A percentile compares a stretch with the other conserved stretches of the same genome.
Conservation (phyloP, 2,329 filamentous ascomycete genomes). For the Microdochium paspali region DNA sequence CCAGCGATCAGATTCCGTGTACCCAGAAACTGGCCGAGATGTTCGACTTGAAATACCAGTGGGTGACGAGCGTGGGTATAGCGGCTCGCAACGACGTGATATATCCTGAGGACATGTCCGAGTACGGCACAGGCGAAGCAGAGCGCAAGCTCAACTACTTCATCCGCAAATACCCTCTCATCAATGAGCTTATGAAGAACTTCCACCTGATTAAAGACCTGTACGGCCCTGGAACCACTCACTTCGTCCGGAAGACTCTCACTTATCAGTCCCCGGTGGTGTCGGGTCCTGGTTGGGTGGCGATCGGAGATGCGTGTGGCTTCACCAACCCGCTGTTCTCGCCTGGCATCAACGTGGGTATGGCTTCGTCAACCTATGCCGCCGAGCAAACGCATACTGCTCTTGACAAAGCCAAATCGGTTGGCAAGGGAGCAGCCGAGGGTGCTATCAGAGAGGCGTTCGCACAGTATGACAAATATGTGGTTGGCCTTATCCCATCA, state of each 20-base stretch:
- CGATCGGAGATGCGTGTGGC: constrained; percentile 16
- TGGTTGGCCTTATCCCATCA: background rate
- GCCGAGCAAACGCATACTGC: constrained; percentile 8
- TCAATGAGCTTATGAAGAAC: constrained; percentile 12
- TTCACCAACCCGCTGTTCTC: constrained; percentile 18
- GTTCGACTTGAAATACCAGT: constrained; percentile 13
- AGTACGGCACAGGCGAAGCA: constrained; percentile 12
- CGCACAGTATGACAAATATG: background rate
- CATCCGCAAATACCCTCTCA: constrained; percentile 9
- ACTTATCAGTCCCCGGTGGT: constrained; percentile 12
- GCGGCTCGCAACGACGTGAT: constrained; percentile 5
- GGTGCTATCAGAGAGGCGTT: background rate
- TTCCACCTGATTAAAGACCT: constrained; percentile 9
- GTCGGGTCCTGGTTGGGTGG: constrained; percentile 13
- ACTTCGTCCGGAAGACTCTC: constrained; percentile 12
- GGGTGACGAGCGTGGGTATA: constrained; percentile 14
- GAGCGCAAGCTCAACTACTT: constrained; percentile 17
- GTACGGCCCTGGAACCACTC: constrained; percentile 12
- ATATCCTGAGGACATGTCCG: constrained; percentile 10
- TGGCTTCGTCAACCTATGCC: constrained; percentile 8
- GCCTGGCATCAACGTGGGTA: constrained; percentile 15
- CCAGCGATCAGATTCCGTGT: constrained; percentile 10
- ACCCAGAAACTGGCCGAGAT: constrained; percentile 9
- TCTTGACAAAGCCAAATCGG: background rate
- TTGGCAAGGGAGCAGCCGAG: background rate